Evolutionary conservation across 768 basidiomycete genomes (phyloP).

Genomic region (Lactarius vividus): DNA sequence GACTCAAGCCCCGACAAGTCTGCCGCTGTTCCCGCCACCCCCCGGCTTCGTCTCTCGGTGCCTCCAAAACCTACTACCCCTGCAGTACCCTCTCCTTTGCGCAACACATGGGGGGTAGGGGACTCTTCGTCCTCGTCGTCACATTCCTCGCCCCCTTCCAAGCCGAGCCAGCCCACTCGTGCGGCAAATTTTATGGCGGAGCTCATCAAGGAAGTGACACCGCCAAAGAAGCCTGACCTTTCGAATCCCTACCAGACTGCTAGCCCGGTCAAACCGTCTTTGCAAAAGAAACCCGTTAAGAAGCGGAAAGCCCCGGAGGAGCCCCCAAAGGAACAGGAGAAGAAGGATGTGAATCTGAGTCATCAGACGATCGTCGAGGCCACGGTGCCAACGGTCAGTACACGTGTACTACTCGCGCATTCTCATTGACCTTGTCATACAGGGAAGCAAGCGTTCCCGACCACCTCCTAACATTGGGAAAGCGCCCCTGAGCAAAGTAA

Average conservation of each 20-base stretch:
- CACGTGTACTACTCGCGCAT: conserved; percentile 27
- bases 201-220: conserved; percentile 68
- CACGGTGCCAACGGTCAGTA: conserved; percentile 56
- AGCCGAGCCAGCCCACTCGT: conserved; percentile 51
- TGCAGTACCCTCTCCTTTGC: conserved; percentile 67
- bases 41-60: conserved; percentile 31
- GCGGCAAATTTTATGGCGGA: conserved; percentile 68
- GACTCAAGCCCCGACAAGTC: conserved; percentile 25
- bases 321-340: conserved; percentile 20
- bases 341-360: conserved; percentile 37
- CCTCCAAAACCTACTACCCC: conserved; percentile 56
- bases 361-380: conserved; percentile 75
- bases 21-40: conserved; percentile 24
- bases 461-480: conserved; percentile 60
- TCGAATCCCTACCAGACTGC: conserved; percentile 77
- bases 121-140: conserved; percentile 38
- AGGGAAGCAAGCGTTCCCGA: conserved; percentile 79
- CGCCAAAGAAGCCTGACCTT: conserved; percentile 59
- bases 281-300: conserved; percentile 30
- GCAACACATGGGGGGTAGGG: conserved; percentile 63
- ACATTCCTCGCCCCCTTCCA: conserved; percentile 26
- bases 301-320: conserved; percentile 34
- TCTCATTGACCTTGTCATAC: conserved; percentile 22
- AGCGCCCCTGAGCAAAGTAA: conserved; percentile 26
- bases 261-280: conserved; percentile 54